phyloP scores from a whole-genome alignment of 2,329 filamentous ascomycete genomes.

The Aspergillus fumigatus region DNA sequence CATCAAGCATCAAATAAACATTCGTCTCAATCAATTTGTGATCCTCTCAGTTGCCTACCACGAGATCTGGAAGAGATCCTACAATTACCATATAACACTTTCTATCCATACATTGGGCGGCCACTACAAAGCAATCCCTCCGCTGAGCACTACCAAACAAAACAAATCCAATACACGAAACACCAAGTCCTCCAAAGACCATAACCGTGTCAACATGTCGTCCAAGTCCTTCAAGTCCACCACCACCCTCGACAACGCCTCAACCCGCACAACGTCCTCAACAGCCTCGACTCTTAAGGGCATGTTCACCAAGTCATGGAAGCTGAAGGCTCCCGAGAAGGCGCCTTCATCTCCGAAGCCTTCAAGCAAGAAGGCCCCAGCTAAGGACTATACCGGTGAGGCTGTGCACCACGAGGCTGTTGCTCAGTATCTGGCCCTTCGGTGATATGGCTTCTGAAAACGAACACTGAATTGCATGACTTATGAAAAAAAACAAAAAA shows the following conservation, averaged over 20 bases:
- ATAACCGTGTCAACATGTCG: neutral
- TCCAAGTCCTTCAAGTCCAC: neutral
- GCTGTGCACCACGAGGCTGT: neutral
- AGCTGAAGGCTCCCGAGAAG: neutral
- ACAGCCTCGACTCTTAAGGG: neutral
- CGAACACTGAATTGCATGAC: no score
- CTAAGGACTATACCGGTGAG: neutral
- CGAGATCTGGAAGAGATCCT: no score
- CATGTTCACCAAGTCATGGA: neutral
- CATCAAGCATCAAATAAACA: no score
- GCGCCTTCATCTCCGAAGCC: neutral
- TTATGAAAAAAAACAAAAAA: no score
- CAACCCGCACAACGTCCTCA: neutral
- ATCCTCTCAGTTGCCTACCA: no score
- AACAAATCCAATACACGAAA: no score
- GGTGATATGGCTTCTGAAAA: neutral
- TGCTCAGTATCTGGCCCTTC: neutral
- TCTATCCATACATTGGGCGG: no score
- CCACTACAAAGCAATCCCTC: no score
- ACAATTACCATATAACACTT: no score
- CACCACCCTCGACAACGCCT: neutral
- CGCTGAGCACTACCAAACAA: no score
- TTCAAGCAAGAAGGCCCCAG: neutral
- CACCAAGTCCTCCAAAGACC: neutral
- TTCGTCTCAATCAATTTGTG: no score